A percentile compares a stretch with the other conserved stretches of the same genome.
phyloP scores from a whole-genome alignment of 2,329 filamentous ascomycete species.

The Penicillium sp. region DNA sequence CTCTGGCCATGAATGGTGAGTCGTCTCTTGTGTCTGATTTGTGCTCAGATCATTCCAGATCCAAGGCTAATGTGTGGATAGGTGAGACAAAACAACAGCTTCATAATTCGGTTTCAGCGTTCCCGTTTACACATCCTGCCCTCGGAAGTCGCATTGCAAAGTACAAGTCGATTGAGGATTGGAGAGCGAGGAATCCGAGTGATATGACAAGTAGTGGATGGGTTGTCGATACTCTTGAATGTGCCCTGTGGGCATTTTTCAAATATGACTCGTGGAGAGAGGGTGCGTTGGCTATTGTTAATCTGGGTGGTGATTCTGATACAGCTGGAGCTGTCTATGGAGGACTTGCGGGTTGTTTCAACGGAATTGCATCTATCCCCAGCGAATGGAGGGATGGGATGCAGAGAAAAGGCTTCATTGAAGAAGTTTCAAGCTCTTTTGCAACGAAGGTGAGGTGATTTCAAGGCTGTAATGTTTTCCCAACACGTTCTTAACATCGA shows the following conservation, averaged over 20 bases:
- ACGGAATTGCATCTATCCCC: conserved; percentile 39
- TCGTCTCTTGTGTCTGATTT: conserved; percentile 7
- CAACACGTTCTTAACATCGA: not conserved
- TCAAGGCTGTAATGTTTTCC: not conserved
- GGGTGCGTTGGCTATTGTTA: conserved; percentile 44
- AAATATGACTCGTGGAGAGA: conserved; percentile 38
- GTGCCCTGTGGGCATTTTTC: conserved; percentile 48
- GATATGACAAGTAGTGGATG: conserved; percentile 42
- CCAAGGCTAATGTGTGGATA: not conserved
- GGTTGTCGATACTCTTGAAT: conserved; percentile 46
- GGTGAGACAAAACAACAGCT: conserved; percentile 21
- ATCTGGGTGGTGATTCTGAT: conserved; percentile 48
- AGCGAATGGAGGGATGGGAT: conserved; percentile 32
- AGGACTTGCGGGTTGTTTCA: conserved; percentile 45
- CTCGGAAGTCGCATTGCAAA: conserved; percentile 10
- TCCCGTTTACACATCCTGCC: conserved; percentile 12
- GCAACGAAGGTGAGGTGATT: not conserved
- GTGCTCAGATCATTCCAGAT: not conserved
- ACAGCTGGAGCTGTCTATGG: conserved; percentile 50
- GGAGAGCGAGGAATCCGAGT: conserved; percentile 20
- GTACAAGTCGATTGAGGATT: conserved; percentile 26
- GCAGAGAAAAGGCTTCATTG: conserved; percentile 26
- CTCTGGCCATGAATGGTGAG: conserved; percentile 30
- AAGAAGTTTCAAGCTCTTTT: conserved; percentile 7
- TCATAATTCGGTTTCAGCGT: conserved; percentile 2